Evolutionary conservation across 495 filamentous ascomycete species (phyloP).

Genomic region (Diplogelasinospora grovesii): DNA sequence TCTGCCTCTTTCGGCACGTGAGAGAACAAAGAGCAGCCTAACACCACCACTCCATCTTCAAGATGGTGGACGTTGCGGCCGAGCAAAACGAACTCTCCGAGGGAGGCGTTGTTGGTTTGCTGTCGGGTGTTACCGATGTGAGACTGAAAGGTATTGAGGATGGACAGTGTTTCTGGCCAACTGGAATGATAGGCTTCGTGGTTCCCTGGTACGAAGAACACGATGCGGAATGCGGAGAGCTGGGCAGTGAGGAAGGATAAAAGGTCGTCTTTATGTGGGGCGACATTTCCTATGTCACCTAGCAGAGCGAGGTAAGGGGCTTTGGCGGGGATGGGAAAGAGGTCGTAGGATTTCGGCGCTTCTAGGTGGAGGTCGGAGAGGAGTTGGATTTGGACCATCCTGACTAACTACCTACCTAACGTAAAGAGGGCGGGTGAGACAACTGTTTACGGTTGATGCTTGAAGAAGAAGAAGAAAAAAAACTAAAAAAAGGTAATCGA

Average conservation of each 20-base stretch:
- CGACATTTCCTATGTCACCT: conserved; percentile 49
- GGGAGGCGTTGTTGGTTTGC: neutral
- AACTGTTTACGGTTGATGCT: too few species aligned
- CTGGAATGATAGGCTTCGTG: conserved; percentile 48
- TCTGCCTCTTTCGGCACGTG: conserved; percentile 21
- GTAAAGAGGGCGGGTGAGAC: too few species aligned
- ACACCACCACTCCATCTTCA: conserved; percentile 13
- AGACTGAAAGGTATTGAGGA: conserved; percentile 19
- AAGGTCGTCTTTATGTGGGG: conserved; percentile 29
- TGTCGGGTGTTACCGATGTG: conserved; percentile 14
- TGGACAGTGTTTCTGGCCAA: conserved; percentile 25
- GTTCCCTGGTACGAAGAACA: conserved; percentile 51
- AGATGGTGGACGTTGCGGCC: conserved; percentile 38
- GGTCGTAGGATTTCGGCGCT: conserved; percentile 34
- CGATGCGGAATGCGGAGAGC: conserved; percentile 36
- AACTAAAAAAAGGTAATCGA: too few species aligned
- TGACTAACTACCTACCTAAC: too few species aligned
- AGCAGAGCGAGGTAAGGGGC: conserved; percentile 49
- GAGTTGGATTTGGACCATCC: conserved; percentile 38
- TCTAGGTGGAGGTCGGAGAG: conserved; percentile 55
- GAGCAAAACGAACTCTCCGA: conserved; percentile 42
- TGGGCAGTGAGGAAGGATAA: conserved; percentile 40
- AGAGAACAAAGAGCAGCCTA: conserved; percentile 40
- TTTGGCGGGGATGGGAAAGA: conserved; percentile 36
- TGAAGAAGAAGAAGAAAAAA: too few species aligned